Evolutionary conservation across 164 flowering plant species (phyloP).

Genomic region (Aristolochia fimbriata): DNA sequence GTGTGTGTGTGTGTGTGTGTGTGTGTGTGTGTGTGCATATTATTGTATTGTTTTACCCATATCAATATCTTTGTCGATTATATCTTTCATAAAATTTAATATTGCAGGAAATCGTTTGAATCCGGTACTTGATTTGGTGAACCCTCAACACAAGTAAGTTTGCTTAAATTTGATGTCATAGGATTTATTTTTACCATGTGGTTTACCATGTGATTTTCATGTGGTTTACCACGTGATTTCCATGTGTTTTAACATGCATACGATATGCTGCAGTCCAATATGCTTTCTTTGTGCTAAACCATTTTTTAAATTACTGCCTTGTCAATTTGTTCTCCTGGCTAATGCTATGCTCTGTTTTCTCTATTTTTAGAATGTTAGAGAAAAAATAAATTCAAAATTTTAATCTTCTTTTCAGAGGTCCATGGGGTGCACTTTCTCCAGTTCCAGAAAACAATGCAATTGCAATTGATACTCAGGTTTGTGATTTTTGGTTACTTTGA

Average conservation of each 20-base stretch:
- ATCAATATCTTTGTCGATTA: not conserved
- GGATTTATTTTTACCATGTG: not conserved
- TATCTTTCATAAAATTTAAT: conserved; percentile 1
- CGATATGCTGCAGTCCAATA: too few relatives aligned
- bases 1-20: too few relatives aligned
- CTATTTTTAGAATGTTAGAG: too few relatives aligned
- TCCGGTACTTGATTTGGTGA: conserved; percentile 61
- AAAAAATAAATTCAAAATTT: not conserved
- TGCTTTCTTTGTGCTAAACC: not conserved
- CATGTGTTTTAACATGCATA: not conserved
- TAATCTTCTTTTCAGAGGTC: conserved; percentile 49
- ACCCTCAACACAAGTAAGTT: conserved; percentile 86
- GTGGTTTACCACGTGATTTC: not conserved
- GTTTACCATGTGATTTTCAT: not conserved
- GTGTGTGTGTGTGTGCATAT: too few relatives aligned
- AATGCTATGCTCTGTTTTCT: not conserved
- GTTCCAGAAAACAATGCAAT: conserved; percentile 90
- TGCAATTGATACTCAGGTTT: conserved; percentile 72
- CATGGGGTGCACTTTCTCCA: conserved; percentile 96
- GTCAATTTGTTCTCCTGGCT: not conserved
- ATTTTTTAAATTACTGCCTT: not conserved
- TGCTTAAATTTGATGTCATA: not conserved
- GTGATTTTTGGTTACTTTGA: conserved; percentile 7
- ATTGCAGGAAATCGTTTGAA: conserved; percentile 45
- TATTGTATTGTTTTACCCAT: not conserved